Conservation (phyloP, 768 basidiomycete genomes). For the Lanmaoa pseudosensibilis region DNA sequence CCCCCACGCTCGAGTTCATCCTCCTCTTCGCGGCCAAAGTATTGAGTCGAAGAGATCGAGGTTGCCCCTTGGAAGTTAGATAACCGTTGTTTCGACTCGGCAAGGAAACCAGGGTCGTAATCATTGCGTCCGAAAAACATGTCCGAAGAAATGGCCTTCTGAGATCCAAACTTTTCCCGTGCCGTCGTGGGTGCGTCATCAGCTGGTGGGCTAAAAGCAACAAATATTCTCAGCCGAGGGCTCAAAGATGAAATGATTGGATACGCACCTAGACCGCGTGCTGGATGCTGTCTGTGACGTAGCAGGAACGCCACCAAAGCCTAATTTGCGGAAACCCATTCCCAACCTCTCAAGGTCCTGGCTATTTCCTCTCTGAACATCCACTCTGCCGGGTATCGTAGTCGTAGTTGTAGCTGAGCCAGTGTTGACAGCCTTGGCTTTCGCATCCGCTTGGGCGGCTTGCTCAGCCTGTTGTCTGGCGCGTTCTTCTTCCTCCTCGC, state of each 20-base stretch:
- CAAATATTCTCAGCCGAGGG: not conserved
- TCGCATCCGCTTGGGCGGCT: slow-evolving; percentile 28
- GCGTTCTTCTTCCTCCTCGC: slow-evolving; percentile 82
- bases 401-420: slow-evolving; percentile 25
- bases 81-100: slow-evolving; percentile 81
- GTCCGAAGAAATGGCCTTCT: slow-evolving; percentile 97
- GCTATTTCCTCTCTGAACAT: slow-evolving; percentile 40
- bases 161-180: slow-evolving; percentile 85
- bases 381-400: slow-evolving; percentile 29
- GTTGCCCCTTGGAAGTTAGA: slow-evolving; percentile 88
- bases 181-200: slow-evolving; percentile 77
- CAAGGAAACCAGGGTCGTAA: slow-evolving; percentile 71
- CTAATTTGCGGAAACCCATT: slow-evolving; percentile 75
- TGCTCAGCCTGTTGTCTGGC: slow-evolving; percentile 62
- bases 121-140: slow-evolving; percentile 92
- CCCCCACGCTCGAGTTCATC: slow-evolving; percentile 42
- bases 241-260: not conserved
- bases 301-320: slow-evolving; percentile 80
- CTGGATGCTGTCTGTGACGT: slow-evolving; percentile 54
- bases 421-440: slow-evolving; percentile 30
- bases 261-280: slow-evolving; percentile 39
- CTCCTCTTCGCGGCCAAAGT: slow-evolving; percentile 94
- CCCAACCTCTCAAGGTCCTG: slow-evolving; percentile 58
- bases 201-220: slow-evolving; percentile 21
- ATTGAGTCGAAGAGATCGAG: slow-evolving; percentile 92